Conservation (phyloP, 2,329 filamentous ascomycete species). For the Nemania diffusa region DNA sequence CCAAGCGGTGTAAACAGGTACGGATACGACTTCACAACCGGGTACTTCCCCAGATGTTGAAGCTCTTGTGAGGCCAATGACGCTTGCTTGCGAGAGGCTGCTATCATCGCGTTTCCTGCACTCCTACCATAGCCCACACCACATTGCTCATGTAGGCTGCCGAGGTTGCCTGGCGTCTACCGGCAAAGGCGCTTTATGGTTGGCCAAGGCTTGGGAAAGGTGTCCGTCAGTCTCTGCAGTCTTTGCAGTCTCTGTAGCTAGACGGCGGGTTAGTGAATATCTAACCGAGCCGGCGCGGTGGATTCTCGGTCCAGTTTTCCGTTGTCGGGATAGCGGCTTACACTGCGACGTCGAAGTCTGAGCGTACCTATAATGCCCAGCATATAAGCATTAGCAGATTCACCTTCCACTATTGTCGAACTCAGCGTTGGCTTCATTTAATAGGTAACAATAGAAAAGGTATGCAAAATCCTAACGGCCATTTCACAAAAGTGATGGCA, state of each 20-base stretch:
- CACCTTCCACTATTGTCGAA: background rate
- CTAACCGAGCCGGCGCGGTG: slow-evolving; percentile 30
- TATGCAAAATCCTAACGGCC: slow-evolving; percentile 1
- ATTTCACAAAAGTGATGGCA: background rate
- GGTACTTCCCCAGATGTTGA: slow-evolving; percentile 14
- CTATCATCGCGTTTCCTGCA: slow-evolving; percentile 17
- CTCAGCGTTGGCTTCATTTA: background rate
- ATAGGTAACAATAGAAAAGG: slow-evolving; percentile 18
- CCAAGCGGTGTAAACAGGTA: slow-evolving; percentile 31
- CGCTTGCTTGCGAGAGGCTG: background rate
- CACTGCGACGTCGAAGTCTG: slow-evolving; percentile 32
- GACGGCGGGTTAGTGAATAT: slow-evolving; percentile 11
- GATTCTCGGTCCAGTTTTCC: slow-evolving; percentile 35
- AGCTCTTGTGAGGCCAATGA: slow-evolving; percentile 27
- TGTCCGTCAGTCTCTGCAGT: background rate
- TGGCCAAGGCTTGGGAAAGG: slow-evolving; percentile 5
- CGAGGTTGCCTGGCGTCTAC: slow-evolving; percentile 24
- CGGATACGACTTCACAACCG: slow-evolving; percentile 32
- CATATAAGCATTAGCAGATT: background rate
- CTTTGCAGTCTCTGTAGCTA: slow-evolving; percentile 3
- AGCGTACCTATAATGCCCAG: slow-evolving; percentile 30
- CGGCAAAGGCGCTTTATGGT: slow-evolving; percentile 25
- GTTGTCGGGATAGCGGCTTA: slow-evolving; percentile 36
- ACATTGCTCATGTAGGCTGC: background rate
- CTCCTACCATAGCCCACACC: slow-evolving; percentile 18